Conservation (phyloP, 129 eudicot species). For the Tagetes erecta region DNA sequence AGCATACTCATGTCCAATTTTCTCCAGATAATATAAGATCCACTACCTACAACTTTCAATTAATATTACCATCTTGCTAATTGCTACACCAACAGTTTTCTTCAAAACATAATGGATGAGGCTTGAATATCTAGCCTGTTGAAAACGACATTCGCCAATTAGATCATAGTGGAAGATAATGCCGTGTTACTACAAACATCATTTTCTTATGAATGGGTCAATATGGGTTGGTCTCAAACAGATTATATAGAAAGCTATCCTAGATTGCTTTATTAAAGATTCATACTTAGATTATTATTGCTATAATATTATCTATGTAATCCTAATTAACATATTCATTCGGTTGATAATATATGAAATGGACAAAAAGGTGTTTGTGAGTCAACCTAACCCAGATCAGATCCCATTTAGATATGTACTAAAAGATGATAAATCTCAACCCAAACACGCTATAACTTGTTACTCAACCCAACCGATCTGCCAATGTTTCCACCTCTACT, state of each 20-base stretch:
- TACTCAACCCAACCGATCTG: not conserved
- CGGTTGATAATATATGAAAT: not conserved
- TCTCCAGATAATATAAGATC: slow-evolving; percentile 13
- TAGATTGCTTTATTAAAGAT: not conserved
- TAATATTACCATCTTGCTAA: not conserved
- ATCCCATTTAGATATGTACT: not conserved
- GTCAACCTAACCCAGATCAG: not conserved
- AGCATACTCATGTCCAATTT: slow-evolving; percentile 86
- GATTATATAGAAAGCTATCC: not conserved
- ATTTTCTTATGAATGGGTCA: not conserved
- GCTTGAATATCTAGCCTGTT: not conserved
- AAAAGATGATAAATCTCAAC: not conserved
- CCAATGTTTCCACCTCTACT: not conserved
- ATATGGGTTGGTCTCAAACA: not conserved
- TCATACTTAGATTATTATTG: not conserved
- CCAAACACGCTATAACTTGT: not conserved
- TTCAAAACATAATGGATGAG: not conserved
- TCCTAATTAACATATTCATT: not conserved
- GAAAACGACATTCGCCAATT: not conserved
- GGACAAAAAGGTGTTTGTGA: not conserved
- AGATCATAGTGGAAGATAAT: not conserved
- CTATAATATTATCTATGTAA: not conserved
- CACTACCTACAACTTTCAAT: slow-evolving; percentile 28
- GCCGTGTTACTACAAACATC: not conserved
- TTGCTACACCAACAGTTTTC: slow-evolving; percentile 1